phyloP scores from a whole-genome alignment of 768 basidiomycete genomes.

The Tricholoma hemisulphureum region DNA sequence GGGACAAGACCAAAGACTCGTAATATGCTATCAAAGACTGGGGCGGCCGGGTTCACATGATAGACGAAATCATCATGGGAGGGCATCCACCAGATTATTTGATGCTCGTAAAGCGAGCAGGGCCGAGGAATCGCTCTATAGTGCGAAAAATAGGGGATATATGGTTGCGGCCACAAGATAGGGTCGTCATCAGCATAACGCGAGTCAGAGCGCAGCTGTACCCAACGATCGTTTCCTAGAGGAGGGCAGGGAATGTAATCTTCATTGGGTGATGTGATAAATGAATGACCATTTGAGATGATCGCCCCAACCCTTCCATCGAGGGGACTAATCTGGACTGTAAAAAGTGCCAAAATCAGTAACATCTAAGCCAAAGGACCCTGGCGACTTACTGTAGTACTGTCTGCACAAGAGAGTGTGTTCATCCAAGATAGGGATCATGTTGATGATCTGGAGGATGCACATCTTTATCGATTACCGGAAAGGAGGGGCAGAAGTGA shows the following conservation, averaged over 20 bases:
- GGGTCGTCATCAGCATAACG: slow-evolving; percentile 12
- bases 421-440: neutral
- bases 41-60: neutral
- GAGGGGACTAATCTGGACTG: neutral
- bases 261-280: neutral
- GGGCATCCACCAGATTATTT: neutral
- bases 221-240: neutral
- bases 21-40: too few relatives aligned
- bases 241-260: neutral
- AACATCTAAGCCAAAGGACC: neutral
- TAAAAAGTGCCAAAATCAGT: neutral
- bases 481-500: neutral
- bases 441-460: neutral
- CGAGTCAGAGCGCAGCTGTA: slow-evolving; percentile 8
- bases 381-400: neutral
- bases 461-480: neutral
- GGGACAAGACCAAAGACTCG: too few relatives aligned
- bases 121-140: slow-evolving; percentile 7
- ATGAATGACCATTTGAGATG: neutral
- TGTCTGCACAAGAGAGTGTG: neutral
- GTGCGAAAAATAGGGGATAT: slow-evolving; percentile 1
- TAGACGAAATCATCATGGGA: neutral
- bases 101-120: neutral
- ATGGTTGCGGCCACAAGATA: slow-evolving; percentile 14
- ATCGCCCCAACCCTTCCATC: neutral